Evolutionary conservation across 345 rosid genomes (phyloP), one percentile per base, ranked within the genome.

Genomic region (Carallia brachiata): DNA sequence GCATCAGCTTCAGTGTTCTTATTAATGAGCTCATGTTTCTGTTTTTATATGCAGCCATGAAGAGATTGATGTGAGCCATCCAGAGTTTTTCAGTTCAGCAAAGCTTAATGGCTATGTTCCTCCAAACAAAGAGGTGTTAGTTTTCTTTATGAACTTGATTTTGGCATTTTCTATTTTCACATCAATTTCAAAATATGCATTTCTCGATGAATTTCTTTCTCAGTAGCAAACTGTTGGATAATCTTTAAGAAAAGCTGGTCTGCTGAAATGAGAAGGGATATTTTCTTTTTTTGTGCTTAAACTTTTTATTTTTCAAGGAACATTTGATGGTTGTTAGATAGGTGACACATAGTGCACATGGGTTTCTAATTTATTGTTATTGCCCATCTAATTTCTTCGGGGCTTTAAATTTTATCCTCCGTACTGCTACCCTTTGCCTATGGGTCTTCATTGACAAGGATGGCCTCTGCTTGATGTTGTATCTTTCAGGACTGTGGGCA

Each of bases 1-100:
- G 56, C 37, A 0, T 57, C 72, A 59, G 60, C 34, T 68, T 44
- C 68, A 13, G 52, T 18, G 58, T 36, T n/a, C 30, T 66, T 52
- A 44, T 60, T 28, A 44, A 18, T 65, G 70, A 17, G 28, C 60
- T 65, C 64, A 58, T 36, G 15, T 72, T 58, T 58, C 37, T 50
- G 34, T 67, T 64, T 52, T 59, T 30, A 71, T 72, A 32, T 82
- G 77, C 87, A 92, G 99, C 85, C 93, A 90, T 75, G 97, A 90
- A 75, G 97, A 92, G 63, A 86, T 86, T 19, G 97, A 94, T 76
- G 97, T 92, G 64, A 92, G 88, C 77, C 99, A 95, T 83, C 97
- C 97, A 55, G 97, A 95, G 4, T 92, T 95, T 78, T 95, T 92
- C 71, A 84, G 87, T 64, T 68, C 97, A 32, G 99, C 96, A 66